Conservation (phyloP, 805 yeast genomes). For the Nakazawaea populi region DNA sequence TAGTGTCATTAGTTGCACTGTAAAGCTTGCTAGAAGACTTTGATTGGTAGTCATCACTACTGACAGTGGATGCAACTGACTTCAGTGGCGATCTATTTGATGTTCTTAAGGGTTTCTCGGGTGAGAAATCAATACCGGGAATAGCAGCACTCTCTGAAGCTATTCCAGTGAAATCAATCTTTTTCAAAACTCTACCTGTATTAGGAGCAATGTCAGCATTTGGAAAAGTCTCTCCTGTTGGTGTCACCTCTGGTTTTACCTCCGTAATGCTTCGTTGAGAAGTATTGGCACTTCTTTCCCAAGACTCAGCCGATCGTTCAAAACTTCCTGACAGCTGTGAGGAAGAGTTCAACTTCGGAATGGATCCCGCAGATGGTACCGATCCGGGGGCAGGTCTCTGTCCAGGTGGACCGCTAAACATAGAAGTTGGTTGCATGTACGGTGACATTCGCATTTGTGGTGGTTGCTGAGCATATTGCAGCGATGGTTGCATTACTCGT, state of each 20-base stretch:
- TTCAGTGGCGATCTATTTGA: slow-evolving; percentile 6
- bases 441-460: slow-evolving; percentile 7
- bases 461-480: slow-evolving; percentile 9
- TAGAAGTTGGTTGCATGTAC: slow-evolving; percentile 7
- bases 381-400: background rate
- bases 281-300: slow-evolving; percentile 3
- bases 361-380: background rate
- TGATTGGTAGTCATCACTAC: slow-evolving; percentile 6
- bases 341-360: background rate
- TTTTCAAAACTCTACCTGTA: slow-evolving; percentile 4
- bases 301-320: background rate
- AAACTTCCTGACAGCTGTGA: slow-evolving; percentile 1
- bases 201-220: background rate
- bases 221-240: background rate
- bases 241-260: background rate
- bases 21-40: slow-evolving; percentile 12
- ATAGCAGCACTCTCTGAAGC: background rate
- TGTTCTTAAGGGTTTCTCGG: background rate
- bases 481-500: slow-evolving; percentile 9
- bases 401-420: background rate
- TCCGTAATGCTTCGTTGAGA: slow-evolving; percentile 7
- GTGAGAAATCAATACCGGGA: background rate
- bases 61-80: slow-evolving; percentile 1
- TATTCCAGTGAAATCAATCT: slow-evolving; percentile 4
- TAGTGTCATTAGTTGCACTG: slow-evolving; percentile 17